Evolutionary conservation across 2,329 filamentous ascomycete genomes (phyloP).

Genomic region (Exophiala oligosperma): DNA sequence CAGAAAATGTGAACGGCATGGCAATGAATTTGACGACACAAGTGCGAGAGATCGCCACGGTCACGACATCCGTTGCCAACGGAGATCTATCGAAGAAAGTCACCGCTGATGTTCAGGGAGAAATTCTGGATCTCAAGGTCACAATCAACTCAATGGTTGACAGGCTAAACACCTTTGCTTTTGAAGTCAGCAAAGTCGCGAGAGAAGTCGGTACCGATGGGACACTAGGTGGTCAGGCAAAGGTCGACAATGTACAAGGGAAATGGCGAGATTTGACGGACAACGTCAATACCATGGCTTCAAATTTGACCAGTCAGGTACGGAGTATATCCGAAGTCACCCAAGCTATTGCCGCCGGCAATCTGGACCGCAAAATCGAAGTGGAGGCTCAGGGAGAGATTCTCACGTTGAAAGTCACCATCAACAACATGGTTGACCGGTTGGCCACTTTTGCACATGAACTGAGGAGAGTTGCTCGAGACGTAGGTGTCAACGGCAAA

Average conservation of each 20-base stretch:
- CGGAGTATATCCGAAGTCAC: slow-evolving; percentile 92
- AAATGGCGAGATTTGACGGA: slow-evolving; percentile 68
- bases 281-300: slow-evolving; percentile 68
- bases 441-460: slow-evolving; percentile 95
- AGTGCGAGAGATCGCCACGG: slow-evolving; percentile 94
- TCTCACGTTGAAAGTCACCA: slow-evolving; percentile 88
- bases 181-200: slow-evolving; percentile 66
- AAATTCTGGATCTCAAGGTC: slow-evolving; percentile 92
- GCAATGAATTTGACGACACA: slow-evolving; percentile 97
- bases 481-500: slow-evolving; percentile 96
- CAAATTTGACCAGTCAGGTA: slow-evolving; percentile 67
- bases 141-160: slow-evolving; percentile 75
- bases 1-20: slow-evolving; percentile 96
- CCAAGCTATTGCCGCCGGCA: slow-evolving; percentile 90
- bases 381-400: slow-evolving; percentile 96
- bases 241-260: slow-evolving; percentile 65
- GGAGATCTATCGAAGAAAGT: slow-evolving; percentile 97
- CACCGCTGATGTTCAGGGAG: slow-evolving; percentile 86
- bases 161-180: slow-evolving; percentile 62
- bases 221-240: slow-evolving; percentile 63
- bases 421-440: slow-evolving; percentile 98
- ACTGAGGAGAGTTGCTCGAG: slow-evolving; percentile 91
- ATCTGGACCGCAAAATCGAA: slow-evolving; percentile 94
- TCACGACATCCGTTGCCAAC: slow-evolving; percentile 91
- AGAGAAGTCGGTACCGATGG: slow-evolving; percentile 65